These are phyloP conservation scores for Gossypium gossypioides DNA, from an alignment of 441 rosid genomes.

Conservation along the genomic window DNA sequence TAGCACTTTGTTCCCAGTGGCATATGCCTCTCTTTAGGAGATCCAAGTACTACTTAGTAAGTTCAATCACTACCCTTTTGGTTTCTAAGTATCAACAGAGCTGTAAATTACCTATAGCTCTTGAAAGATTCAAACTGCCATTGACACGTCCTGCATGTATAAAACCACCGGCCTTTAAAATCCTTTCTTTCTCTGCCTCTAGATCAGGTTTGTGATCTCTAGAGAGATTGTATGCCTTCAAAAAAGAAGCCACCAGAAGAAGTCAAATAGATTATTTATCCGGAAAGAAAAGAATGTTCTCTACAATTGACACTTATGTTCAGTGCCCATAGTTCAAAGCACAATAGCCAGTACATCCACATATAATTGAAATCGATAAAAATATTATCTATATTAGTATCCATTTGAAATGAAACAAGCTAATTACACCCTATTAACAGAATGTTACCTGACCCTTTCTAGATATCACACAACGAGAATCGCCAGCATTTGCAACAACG, in stretches of 20 bases:
- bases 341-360: not conserved
- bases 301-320: not conserved
- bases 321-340: not conserved
- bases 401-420: not conserved
- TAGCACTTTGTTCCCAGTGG: not conserved
- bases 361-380: not conserved
- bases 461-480: conserved; percentile 82
- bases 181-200: conserved; percentile 66
- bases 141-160: conserved; percentile 73
- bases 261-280: not conserved
- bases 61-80: not conserved
- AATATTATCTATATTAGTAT: not conserved
- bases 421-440: not conserved
- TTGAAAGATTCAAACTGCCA: conserved; percentile 71
- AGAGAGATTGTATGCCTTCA: conserved; percentile 68
- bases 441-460: conserved; percentile 77
- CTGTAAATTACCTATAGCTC: conserved; percentile 59
- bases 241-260: not conserved
- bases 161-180: conserved; percentile 74
- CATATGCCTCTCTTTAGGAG: not conserved
- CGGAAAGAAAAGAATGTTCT: not conserved
- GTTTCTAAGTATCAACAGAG: not conserved
- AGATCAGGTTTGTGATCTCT: conserved; percentile 78
- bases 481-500: conserved; percentile 84
- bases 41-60: not conserved